A percentile compares a stretch with the other conserved stretches of the same genome.
Evolutionary conservation across 345 rosid species (phyloP).

Genomic region (Toxicodendron radicans): DNA sequence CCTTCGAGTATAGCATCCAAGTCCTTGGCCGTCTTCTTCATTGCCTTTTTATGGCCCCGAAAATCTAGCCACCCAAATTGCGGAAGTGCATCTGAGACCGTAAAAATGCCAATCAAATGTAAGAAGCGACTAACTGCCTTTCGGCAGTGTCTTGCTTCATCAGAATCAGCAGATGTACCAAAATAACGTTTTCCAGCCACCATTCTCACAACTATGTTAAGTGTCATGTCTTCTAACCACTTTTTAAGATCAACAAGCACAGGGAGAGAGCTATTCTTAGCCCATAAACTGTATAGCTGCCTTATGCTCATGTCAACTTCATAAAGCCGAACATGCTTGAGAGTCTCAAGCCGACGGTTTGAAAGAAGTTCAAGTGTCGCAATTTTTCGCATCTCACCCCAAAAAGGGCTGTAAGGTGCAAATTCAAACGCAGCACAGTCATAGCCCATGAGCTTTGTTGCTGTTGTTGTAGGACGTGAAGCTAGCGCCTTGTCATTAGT

Average conservation of each 20-base stretch:
- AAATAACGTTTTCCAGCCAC: constrained; percentile 53
- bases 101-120: constrained; percentile 49
- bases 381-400: constrained; percentile 77
- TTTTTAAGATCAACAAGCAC: constrained; percentile 42
- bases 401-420: constrained; percentile 55
- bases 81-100: constrained; percentile 61
- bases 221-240: constrained; percentile 46
- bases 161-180: constrained; percentile 16
- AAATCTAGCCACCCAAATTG: constrained; percentile 53
- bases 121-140: constrained; percentile 40
- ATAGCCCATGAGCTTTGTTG: constrained; percentile 61
- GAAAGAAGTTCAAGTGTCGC: constrained; percentile 59
- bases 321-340: constrained; percentile 41
- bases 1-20: constrained; percentile 38
- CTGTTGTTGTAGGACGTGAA: constrained; percentile 53
- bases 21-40: constrained; percentile 58
- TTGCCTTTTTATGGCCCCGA: constrained; percentile 55
- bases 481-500: constrained; percentile 58
- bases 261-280: constrained; percentile 19
- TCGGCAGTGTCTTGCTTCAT: constrained; percentile 36
- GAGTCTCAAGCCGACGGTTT: constrained; percentile 48
- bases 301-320: constrained; percentile 36
- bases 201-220: constrained; percentile 40
- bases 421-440: constrained; percentile 62
- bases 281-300: constrained; percentile 34